phyloP scores from a whole-genome alignment of 2,329 filamentous ascomycete genomes.

The Aureobasidium sp. region DNA sequence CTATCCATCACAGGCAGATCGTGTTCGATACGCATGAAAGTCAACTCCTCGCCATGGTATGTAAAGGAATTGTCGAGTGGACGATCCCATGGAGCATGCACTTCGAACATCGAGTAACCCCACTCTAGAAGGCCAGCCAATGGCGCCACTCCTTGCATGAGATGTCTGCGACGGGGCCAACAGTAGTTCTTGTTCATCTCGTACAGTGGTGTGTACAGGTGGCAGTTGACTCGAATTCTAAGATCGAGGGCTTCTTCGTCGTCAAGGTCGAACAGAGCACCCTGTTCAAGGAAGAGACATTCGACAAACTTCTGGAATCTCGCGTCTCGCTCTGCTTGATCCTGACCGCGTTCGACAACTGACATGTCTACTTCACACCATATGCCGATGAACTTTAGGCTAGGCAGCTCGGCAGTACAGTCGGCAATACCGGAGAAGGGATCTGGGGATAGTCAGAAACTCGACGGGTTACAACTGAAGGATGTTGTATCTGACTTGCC shows the following conservation, averaged over 20 bases:
- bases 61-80: not conserved
- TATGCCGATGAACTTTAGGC: not conserved
- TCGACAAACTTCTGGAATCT: not conserved
- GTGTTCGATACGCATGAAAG: not conserved
- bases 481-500: not conserved
- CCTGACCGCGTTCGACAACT: not conserved
- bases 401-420: not conserved
- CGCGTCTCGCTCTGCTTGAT: not conserved
- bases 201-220: not conserved
- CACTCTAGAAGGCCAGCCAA: not conserved
- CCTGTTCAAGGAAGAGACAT: not conserved
- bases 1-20: not conserved
- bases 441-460: not conserved
- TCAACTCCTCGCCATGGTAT: not conserved
- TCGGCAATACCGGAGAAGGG: not conserved
- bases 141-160: not conserved
- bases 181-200: not conserved
- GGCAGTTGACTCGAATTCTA: not conserved
- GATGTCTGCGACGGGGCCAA: not conserved
- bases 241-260: not conserved
- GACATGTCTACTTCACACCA: not conserved
- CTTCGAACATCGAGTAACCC: not conserved
- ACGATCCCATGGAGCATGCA: not conserved
- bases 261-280: not conserved
- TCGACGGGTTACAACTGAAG: not conserved